Evolutionary conservation across 495 filamentous ascomycete species (phyloP).

Genomic region (Penicilliopsis zonata): DNA sequence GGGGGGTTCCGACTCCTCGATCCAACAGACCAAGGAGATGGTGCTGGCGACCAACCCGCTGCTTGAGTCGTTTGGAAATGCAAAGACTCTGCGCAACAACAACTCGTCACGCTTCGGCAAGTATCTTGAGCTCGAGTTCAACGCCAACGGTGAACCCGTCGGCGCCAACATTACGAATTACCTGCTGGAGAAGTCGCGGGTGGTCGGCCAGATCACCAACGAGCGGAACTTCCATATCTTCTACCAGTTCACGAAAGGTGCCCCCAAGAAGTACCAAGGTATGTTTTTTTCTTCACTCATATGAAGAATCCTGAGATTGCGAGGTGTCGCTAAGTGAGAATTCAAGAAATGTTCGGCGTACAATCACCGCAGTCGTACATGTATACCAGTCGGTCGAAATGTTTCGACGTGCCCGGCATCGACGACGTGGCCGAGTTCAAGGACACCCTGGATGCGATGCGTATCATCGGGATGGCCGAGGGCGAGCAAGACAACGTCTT

Average conservation of each 20-base stretch:
- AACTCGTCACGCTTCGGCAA: conserved; percentile 98
- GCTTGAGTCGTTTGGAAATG: conserved; percentile 95
- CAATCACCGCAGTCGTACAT: conserved; percentile 86
- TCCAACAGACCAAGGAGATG: conserved; percentile 97
- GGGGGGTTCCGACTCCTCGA: conserved; percentile 76
- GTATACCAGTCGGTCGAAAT: conserved; percentile 93
- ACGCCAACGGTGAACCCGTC: conserved; percentile 80
- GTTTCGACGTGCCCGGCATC: conserved; percentile 84
- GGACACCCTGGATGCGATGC: conserved; percentile 91
- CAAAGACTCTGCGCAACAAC: conserved; percentile 96
- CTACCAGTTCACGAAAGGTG: conserved; percentile 96
- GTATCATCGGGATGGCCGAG: conserved; percentile 78
- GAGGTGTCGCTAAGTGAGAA: conserved; percentile 7
- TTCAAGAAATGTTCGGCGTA: conserved; percentile 64
- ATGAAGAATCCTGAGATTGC: background rate
- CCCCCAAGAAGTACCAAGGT: conserved; percentile 71
- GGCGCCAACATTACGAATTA: conserved; percentile 99
- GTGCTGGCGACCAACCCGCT: conserved; percentile 95
- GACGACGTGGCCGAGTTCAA: conserved; percentile 85
- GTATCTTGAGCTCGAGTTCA: conserved; percentile 97
- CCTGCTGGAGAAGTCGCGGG: conserved; percentile 86
- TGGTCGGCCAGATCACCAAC: conserved; percentile 89
- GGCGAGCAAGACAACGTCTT: conserved; percentile 93
- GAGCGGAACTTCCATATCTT: conserved; percentile 99
- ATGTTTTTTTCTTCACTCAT: conserved; percentile 1